phyloP scores from a whole-genome alignment of 148 eudicot genomes.

The Fagopyrum homotropicum region DNA sequence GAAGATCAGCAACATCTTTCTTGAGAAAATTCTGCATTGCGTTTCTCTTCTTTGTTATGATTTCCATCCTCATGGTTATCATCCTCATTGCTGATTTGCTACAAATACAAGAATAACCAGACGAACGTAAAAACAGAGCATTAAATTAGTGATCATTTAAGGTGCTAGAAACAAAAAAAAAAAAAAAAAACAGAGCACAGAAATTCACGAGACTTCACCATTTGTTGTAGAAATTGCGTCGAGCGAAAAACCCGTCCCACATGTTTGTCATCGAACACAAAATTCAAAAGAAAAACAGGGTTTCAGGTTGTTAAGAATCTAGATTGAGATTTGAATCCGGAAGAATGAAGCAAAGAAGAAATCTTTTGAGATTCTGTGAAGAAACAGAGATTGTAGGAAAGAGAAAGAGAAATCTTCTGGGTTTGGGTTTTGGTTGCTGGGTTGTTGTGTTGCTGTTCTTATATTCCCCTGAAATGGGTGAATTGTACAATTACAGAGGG shows the following conservation, averaged over 20 bases:
- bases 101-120: neutral
- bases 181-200: neutral
- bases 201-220: constrained; percentile 24
- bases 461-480: neutral
- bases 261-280: constrained; percentile 14
- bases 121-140: neutral
- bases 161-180: neutral
- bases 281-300: neutral
- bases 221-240: constrained; percentile 47
- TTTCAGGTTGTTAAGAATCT: neutral
- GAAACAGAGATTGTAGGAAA: neutral
- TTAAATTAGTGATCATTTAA: neutral
- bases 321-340: neutral
- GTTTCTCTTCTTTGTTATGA: constrained; percentile 58
- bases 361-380: too few relatives aligned
- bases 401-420: neutral
- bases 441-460: neutral
- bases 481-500: neutral
- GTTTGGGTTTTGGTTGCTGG: constrained; percentile 3
- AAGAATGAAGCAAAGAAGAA: neutral
- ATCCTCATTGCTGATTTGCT: constrained; percentile 68
- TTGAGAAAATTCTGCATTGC: constrained; percentile 74
- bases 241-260: constrained; percentile 34
- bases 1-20: constrained; percentile 74
- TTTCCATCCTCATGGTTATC: constrained; percentile 44